phyloP scores from a whole-genome alignment of 495 filamentous ascomycete species.

The Penicillium waksmanii region DNA sequence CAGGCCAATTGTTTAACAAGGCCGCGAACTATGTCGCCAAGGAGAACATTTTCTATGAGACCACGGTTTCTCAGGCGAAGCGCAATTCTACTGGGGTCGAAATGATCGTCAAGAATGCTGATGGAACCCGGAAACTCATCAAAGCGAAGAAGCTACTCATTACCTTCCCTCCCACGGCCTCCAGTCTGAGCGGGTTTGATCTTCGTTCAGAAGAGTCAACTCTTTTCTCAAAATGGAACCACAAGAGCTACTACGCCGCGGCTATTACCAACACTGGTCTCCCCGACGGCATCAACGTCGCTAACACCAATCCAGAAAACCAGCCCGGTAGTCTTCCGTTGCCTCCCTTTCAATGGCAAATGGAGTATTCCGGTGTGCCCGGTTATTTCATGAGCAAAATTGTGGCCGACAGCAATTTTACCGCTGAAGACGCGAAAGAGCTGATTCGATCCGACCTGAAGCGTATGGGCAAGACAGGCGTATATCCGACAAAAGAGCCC shows the following conservation, averaged over 20 bases:
- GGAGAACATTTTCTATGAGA: constrained; percentile 10
- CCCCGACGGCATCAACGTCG: constrained; percentile 16
- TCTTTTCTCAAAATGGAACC: constrained; percentile 45
- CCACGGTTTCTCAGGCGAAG: constrained; percentile 15
- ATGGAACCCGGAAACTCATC: constrained; percentile 41
- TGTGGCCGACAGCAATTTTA: constrained; percentile 14
- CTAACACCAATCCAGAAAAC: constrained; percentile 15
- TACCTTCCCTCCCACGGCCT: constrained; percentile 34
- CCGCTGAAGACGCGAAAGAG: constrained; percentile 13
- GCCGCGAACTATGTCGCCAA: constrained; percentile 11
- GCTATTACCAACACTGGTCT: constrained; percentile 22
- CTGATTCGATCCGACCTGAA: constrained; percentile 18
- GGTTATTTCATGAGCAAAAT: constrained; percentile 19
- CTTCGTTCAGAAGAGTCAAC: constrained; percentile 34
- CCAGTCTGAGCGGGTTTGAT: constrained; percentile 39
- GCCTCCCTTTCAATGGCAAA: constrained; percentile 17
- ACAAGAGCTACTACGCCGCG: constrained; percentile 25
- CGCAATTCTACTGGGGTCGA: constrained; percentile 14
- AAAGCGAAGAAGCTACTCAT: constrained; percentile 49
- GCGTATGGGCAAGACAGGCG: constrained; percentile 19
- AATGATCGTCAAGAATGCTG: constrained; percentile 32
- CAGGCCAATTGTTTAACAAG: constrained; percentile 7
- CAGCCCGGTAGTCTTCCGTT: constrained; percentile 24
- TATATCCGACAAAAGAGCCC: constrained; percentile 17
- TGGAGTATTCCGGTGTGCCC: constrained; percentile 18